phyloP scores from a whole-genome alignment of 495 filamentous ascomycete genomes.

The Aspergillus leporis region DNA sequence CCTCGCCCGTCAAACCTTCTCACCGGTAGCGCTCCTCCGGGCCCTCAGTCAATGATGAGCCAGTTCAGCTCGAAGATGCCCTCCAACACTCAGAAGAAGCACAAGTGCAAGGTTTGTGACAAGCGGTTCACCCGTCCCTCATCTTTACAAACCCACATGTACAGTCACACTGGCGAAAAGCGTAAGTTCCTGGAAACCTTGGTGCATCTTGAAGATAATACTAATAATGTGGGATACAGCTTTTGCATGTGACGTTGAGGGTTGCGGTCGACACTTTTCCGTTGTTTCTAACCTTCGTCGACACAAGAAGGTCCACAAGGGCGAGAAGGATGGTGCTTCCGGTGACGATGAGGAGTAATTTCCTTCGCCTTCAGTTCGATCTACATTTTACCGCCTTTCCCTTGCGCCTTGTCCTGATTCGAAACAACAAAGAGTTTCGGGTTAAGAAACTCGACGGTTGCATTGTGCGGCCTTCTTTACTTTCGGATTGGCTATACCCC shows the following conservation, averaged over 20 bases:
- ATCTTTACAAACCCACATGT: constrained; percentile 97
- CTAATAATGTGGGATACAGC: constrained; percentile 57
- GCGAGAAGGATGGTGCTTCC: constrained; percentile 58
- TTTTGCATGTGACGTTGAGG: constrained; percentile 91
- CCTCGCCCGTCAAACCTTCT: constrained; percentile 76
- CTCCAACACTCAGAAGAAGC: constrained; percentile 97
- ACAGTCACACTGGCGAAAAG: constrained; percentile 98
- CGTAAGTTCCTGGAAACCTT: constrained; percentile 62
- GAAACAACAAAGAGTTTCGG: constrained; percentile 1
- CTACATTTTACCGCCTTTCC: constrained; percentile 4
- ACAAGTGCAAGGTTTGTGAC: constrained; percentile 99
- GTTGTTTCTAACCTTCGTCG: constrained; percentile 95
- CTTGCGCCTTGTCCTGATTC: constrained; percentile 7
- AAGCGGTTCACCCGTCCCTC: constrained; percentile 97
- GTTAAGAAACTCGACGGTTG: constrained; percentile 12
- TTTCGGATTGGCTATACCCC: constrained; percentile 22
- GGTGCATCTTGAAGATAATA: constrained; percentile 12
- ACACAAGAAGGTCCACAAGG: constrained; percentile 96
- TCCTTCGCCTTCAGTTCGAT: constrained; percentile 9
- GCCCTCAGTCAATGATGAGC: constrained; percentile 96
- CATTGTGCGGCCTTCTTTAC: constrained; percentile 15
- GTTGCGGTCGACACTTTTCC: constrained; percentile 95
- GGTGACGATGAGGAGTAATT: constrained; percentile 49
- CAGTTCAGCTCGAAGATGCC: constrained; percentile 98
- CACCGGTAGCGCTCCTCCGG: constrained; percentile 66